phyloP scores from a whole-genome alignment of 2,329 filamentous ascomycete species.

The Talaromyces rugulosus region DNA sequence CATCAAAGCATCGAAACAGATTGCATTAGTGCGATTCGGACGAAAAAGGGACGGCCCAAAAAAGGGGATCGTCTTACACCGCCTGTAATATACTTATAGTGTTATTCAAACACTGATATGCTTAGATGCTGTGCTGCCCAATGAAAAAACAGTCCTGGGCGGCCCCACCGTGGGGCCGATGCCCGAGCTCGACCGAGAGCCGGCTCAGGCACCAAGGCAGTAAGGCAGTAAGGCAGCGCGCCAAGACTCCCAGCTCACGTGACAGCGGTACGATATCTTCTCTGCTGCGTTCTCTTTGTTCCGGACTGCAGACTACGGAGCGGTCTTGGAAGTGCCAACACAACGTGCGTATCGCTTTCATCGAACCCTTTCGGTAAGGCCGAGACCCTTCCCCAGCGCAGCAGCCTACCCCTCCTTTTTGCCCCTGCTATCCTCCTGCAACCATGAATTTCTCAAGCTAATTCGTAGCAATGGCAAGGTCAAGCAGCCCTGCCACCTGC shows the following conservation, averaged over 20 bases:
- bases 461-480: conserved; percentile 18
- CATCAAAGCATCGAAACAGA: not conserved
- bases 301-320: conserved; percentile 41
- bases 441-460: conserved; percentile 18
- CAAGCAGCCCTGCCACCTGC: conserved; percentile 33
- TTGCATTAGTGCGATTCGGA: not conserved
- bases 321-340: conserved; percentile 38
- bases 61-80: not conserved
- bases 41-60: not conserved
- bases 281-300: conserved; percentile 35
- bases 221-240: not conserved
- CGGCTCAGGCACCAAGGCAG: not conserved
- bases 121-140: not conserved
- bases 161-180: not conserved
- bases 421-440: not conserved
- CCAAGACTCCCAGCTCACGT: conserved; percentile 11
- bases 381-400: not conserved
- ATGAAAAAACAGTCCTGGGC: not conserved
- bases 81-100: not conserved
- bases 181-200: not conserved
- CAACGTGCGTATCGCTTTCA: not conserved
- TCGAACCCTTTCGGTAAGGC: conserved; percentile 7
- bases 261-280: conserved; percentile 30
- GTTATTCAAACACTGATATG: not conserved
- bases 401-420: not conserved